Percentiles rank a stretch among this genome's conserved stretches.
Conservation (phyloP, 129 eudicot genomes). For the Sambucus nigra region DNA sequence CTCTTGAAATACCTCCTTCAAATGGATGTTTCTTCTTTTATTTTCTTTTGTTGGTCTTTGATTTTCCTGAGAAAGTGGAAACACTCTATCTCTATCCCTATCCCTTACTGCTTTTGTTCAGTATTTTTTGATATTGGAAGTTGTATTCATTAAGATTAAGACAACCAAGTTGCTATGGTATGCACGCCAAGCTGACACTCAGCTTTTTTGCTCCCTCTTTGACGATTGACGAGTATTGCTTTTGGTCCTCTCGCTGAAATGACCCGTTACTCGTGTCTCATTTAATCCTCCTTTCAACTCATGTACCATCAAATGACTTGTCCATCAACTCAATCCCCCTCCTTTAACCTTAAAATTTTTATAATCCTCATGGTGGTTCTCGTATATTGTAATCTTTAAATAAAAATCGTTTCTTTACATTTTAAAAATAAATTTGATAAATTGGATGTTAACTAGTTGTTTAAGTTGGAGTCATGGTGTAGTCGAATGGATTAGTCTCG, state of each 20-base stretch:
- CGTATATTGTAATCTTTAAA: too few relatives aligned
- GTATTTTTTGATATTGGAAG: constrained; percentile 17
- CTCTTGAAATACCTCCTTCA: constrained; percentile 4
- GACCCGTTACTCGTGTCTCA: too few relatives aligned
- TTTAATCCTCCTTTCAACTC: too few relatives aligned
- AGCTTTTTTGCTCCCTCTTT: constrained; percentile 46
- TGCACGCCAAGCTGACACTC: constrained; percentile 76
- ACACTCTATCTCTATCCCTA: too few relatives aligned
- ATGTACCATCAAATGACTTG: constrained; percentile 13
- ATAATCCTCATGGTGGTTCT: too few relatives aligned
- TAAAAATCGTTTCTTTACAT: too few relatives aligned
- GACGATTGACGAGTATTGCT: constrained; percentile 1
- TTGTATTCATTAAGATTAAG: constrained; percentile 34
- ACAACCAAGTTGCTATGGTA: constrained; percentile 44
- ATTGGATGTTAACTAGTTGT: too few relatives aligned
- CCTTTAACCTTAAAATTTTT: too few relatives aligned
- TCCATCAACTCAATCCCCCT: constrained; percentile 12
- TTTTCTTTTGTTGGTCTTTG: constrained; percentile 8
- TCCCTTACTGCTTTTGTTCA: constrained; percentile 12
- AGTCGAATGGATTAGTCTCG: too few relatives aligned
- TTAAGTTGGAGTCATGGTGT: too few relatives aligned
- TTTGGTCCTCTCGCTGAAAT: constrained; percentile 2
- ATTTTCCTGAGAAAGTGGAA: constrained; percentile 20
- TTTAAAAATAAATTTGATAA: too few relatives aligned
- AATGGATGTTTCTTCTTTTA: constrained; percentile 1